Evolutionary conservation across 306 rosid species (phyloP).

Genomic region (Sesbania bispinosa): DNA sequence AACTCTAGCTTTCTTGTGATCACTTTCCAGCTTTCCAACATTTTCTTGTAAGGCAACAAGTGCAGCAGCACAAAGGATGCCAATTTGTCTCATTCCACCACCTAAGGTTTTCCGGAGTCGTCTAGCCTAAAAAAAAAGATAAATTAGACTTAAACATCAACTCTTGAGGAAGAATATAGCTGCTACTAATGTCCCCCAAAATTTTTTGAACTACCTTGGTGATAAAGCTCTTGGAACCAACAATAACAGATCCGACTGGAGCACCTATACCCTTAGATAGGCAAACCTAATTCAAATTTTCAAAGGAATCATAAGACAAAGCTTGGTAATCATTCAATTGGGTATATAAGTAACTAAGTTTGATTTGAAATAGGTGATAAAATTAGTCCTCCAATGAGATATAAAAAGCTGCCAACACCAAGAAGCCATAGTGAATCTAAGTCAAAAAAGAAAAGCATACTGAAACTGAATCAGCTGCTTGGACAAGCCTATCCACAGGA

Average conservation of each 20-base stretch:
- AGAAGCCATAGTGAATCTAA: slow-evolving; percentile 36
- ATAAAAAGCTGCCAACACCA: background rate
- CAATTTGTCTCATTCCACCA: slow-evolving; percentile 95
- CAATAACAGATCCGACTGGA: slow-evolving; percentile 88
- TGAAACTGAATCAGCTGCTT: slow-evolving; percentile 89
- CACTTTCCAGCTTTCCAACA: slow-evolving; percentile 61
- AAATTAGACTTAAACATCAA: background rate
- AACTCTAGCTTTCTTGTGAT: slow-evolving; percentile 72
- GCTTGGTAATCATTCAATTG: background rate
- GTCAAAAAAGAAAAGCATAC: slow-evolving; percentile 30
- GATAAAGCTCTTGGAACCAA: slow-evolving; percentile 76
- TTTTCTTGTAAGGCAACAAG: slow-evolving; percentile 73
- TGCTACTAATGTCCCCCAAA: background rate
- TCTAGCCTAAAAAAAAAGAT: slow-evolving; percentile 56
- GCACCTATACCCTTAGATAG: slow-evolving; percentile 93
- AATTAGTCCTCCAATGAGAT: background rate
- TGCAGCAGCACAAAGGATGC: slow-evolving; percentile 87
- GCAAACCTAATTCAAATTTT: slow-evolving; percentile 60
- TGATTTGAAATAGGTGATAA: background rate
- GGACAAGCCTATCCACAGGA: slow-evolving; percentile 81
- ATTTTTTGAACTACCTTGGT: slow-evolving; percentile 52
- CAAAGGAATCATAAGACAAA: background rate
- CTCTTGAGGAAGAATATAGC: background rate
- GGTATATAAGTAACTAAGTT: background rate
- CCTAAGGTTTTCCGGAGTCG: slow-evolving; percentile 83